Conservation (phyloP, 495 filamentous ascomycete genomes). For the Tuber brumale region DNA sequence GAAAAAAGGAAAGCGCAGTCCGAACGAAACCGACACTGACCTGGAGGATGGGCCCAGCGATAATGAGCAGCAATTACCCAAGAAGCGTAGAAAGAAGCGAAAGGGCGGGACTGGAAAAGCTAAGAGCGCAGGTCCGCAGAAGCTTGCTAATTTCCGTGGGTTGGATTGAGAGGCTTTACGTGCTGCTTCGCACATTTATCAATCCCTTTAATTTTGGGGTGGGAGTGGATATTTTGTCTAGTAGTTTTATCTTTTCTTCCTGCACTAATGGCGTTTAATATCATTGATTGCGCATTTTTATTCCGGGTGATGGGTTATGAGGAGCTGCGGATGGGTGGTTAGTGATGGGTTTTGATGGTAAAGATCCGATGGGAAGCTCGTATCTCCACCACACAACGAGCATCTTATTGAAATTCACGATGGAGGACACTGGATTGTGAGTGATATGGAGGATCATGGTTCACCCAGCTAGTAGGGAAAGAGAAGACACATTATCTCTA, state of each 20-base stretch:
- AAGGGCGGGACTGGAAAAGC: slow-evolving; percentile 38
- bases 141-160: slow-evolving; percentile 28
- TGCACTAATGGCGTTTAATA: not conserved
- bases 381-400: not conserved
- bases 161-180: slow-evolving; percentile 17
- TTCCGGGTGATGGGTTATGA: not conserved
- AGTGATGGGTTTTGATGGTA: not conserved
- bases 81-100: slow-evolving; percentile 35
- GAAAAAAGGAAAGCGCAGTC: slow-evolving; percentile 18
- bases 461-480: not conserved
- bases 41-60: slow-evolving; percentile 18
- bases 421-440: not conserved
- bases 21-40: slow-evolving; percentile 19
- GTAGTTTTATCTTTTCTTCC: not conserved
- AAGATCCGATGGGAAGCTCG: not conserved
- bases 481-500: not conserved
- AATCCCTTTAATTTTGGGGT: not conserved
- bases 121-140: slow-evolving; percentile 28
- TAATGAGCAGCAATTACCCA: slow-evolving; percentile 24
- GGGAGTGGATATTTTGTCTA: not conserved
- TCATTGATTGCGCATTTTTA: not conserved
- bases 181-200: not conserved
- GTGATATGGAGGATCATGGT: not conserved
- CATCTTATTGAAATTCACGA: not conserved
- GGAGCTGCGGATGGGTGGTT: not conserved